Evolutionary conservation across 2,329 filamentous ascomycete genomes (phyloP).

Genomic region (Fusarium sp.): DNA sequence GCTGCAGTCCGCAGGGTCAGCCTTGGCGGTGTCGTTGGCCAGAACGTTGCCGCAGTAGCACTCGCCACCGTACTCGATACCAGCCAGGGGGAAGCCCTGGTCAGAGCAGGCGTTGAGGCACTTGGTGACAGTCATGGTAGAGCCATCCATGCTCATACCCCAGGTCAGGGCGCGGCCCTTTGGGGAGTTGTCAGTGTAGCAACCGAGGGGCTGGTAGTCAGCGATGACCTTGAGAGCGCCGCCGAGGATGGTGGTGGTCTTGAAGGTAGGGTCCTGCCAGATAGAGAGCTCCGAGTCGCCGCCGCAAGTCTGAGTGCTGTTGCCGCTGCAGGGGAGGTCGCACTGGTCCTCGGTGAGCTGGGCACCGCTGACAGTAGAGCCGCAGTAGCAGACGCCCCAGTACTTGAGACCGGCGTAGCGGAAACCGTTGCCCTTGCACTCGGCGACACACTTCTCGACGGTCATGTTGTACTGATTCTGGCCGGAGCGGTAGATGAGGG

Average conservation of each 20-base stretch:
- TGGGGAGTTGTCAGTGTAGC: constrained; percentile 62
- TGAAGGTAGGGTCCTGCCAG: constrained; percentile 62
- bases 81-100: constrained; percentile 61
- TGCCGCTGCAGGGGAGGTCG: constrained; percentile 65
- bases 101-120: constrained; percentile 58
- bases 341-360: constrained; percentile 65
- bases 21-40: constrained; percentile 57
- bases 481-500: constrained; percentile 58
- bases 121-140: constrained; percentile 54
- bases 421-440: constrained; percentile 65
- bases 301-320: constrained; percentile 60
- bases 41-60: constrained; percentile 66
- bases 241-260: constrained; percentile 57
- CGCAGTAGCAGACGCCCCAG: constrained; percentile 66
- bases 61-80: constrained; percentile 60
- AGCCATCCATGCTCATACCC: constrained; percentile 51
- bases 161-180: constrained; percentile 60
- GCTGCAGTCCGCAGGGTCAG: constrained; percentile 57
- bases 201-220: constrained; percentile 71
- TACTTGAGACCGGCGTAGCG: constrained; percentile 64
- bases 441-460: constrained; percentile 59
- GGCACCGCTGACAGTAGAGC: constrained; percentile 64
- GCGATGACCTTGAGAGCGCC: constrained; percentile 51
- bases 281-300: constrained; percentile 60
- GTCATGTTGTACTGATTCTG: constrained; percentile 57